A percentile compares a stretch with the other conserved stretches of the same genome.
Conservation (phyloP, 495 filamentous ascomycete genomes). For the Neurospora africana region DNA sequence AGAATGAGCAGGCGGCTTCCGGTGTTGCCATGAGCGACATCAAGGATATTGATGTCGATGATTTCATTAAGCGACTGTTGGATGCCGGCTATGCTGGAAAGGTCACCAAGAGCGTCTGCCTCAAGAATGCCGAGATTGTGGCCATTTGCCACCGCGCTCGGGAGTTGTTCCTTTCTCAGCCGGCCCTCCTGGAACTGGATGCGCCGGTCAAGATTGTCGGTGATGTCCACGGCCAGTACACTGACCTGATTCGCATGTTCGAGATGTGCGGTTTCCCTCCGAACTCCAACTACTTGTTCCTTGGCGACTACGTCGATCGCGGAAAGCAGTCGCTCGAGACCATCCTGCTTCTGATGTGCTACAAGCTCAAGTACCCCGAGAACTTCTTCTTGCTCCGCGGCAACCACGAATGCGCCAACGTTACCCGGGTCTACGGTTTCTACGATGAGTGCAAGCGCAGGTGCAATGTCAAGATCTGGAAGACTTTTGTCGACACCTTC, state of each 20-base stretch:
- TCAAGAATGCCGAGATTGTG: constrained; percentile 95
- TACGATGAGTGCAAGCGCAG: constrained; percentile 98
- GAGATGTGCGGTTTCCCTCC: constrained; percentile 99
- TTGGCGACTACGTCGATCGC: constrained; percentile 96
- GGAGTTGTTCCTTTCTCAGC: constrained; percentile 85
- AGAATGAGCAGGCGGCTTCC: constrained; percentile 27
- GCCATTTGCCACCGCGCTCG: constrained; percentile 81
- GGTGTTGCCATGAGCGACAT: constrained; percentile 61
- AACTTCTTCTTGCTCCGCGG: constrained; percentile 97
- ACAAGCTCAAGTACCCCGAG: constrained; percentile 97
- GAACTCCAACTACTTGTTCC: constrained; percentile 85
- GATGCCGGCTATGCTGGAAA: constrained; percentile 95
- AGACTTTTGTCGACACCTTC: constrained; percentile 97
- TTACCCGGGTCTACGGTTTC: constrained; percentile 96
- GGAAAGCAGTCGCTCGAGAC: constrained; percentile 97
- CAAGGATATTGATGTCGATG: constrained; percentile 87
- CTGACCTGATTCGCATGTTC: constrained; percentile 93
- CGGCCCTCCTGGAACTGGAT: constrained; percentile 80
- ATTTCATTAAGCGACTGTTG: constrained; percentile 89
- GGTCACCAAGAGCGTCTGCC: constrained; percentile 89
- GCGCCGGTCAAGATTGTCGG: constrained; percentile 99
- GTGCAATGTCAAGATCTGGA: constrained; percentile 98
- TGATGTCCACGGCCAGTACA: constrained; percentile 97
- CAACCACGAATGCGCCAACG: constrained; percentile 98
- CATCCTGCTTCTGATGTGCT: constrained; percentile 89